Base-by-base conservation (phyloP, 2,329 filamentous ascomycete genomes). In the Colletotrichum tanaceti region DNA sequence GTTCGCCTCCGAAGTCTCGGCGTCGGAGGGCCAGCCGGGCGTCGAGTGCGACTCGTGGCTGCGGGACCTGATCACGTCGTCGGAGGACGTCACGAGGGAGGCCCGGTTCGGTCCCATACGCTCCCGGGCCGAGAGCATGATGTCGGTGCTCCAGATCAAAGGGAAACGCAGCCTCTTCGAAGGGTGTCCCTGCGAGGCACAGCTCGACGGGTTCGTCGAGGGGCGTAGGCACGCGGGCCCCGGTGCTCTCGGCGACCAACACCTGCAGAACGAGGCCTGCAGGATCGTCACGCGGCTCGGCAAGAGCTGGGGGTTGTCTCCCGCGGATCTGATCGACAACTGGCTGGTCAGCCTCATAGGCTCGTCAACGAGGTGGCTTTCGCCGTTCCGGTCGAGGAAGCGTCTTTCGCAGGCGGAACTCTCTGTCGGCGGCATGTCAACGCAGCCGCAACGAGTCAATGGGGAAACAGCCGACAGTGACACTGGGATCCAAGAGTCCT, bases 101-200 rank as follows among this genome's bases (percentile, higher is more conserved):
- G 76, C 76, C 1, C 71, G 70, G 1, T 70, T 77, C 16, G 68
- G 71, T 1, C 73, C 74, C 0, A 72, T 77, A 38, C 72, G 73
- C 2, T 73, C 72, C 4, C 58, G 71, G 4, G 65, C 65, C 0
- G 74, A 73, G 47, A 73, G 73, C 1, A 65, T 74, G 1, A 67
- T 76, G n/a, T 63, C 69, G 3, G 64, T 65, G 9, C 63, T 76
- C 5, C 70, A 71, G 28, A 77, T 77, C 2, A 76, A 74, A 10
- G 75, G 76, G 1, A 77, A 77, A 32, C 55, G 63, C 0, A 70
- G 67, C 0, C 71, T 75, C 0, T 77, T 77, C 11, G 73, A 77
- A 18, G 46, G 65, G 0, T 77, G 74, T 2, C 72, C 71, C 1
- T 71, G 75, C 2, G 75, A 77, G 38, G 14, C 24, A 6, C 71